Evolutionary conservation across 2,329 filamentous ascomycete species (phyloP), one percentile per base, ranked within the genome.

Genomic region (Penicillium sp.): DNA sequence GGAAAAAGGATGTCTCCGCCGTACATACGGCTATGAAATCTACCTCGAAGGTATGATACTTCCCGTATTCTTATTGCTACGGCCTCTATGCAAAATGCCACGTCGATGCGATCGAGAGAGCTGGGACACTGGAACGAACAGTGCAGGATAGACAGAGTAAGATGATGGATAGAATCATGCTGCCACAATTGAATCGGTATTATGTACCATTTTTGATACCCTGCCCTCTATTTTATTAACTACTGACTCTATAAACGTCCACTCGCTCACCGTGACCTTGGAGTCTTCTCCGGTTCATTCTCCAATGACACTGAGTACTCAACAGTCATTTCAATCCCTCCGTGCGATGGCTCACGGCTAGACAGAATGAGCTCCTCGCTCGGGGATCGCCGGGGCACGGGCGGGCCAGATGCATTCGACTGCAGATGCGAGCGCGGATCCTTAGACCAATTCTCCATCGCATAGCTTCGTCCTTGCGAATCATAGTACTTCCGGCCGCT

Each of bases 401-500:
- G 56, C 7, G 65, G 37, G 5, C 52, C 55, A 14, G 64, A 62
- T 48, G 53, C 65, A 25, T 57, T 55, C 7, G 65, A 65, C 35
- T 69, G 63, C 30, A 66, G 33, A 28, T 68, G 61, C 6, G 58
- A 65, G 10, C 59, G 63, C 22, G 49, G 55, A 43, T 69, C 62
- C 35, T 66, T 71, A 10, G 70, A 70, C 65, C 66, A 71, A 16
- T 61, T 64, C 19, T 72, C 68, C 63, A 73, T 61, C 3, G 56
- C 61, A 52, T 73, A 73, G 33, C 61, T 64, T 13, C 62, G 55
- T 22, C 60, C 65, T 3, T 58, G 64, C 11, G 62, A 67, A 37
- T 66, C 55, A 45, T 64, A 86, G 73, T 78, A 79, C 33, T 76
- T 82, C 19, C 76, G 87, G 16, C 70, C 75, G 42, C 78, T 78